These are phyloP conservation scores for Exophiala sideris DNA, from an alignment of 2,329 filamentous ascomycete genomes.

Conservation along the genomic window DNA sequence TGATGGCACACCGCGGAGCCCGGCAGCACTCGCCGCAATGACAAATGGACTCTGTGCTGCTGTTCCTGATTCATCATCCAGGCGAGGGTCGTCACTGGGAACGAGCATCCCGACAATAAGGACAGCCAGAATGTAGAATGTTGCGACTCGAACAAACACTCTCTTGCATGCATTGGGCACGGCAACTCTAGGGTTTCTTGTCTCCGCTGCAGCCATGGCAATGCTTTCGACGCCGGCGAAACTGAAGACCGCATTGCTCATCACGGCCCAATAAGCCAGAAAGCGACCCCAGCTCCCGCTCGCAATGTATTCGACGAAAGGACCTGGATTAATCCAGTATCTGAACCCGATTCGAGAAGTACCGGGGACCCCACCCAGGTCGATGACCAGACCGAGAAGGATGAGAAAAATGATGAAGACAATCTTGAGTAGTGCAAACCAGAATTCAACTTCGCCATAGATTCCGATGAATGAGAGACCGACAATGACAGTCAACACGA, in stretches of 20 bases:
- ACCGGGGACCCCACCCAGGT: conserved; percentile 60
- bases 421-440: conserved; percentile 56
- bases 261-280: conserved; percentile 54
- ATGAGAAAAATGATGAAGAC: conserved; percentile 59
- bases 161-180: conserved; percentile 42
- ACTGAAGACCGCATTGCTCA: conserved; percentile 41
- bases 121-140: conserved; percentile 39
- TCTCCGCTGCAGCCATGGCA: conserved; percentile 41
- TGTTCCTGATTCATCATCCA: conserved; percentile 34
- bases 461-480: conserved; percentile 38
- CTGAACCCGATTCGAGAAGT: conserved; percentile 60
- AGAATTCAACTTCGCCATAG: conserved; percentile 54
- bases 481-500: conserved; percentile 35
- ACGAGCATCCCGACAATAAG: conserved; percentile 39
- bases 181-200: conserved; percentile 37
- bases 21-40: conserved; percentile 43
- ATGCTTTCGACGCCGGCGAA: conserved; percentile 43
- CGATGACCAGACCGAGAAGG: conserved; percentile 53
- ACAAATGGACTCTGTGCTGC: conserved; percentile 51
- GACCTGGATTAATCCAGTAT: conserved; percentile 67
- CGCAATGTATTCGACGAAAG: conserved; percentile 64
- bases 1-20: conserved; percentile 36
- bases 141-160: conserved; percentile 39
- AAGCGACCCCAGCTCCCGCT: conserved; percentile 59
- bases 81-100: conserved; percentile 34